These are phyloP conservation scores for Scenedesmus sp. DNA, from an alignment of 163 green algal genomes.

Conservation along the genomic window DNA sequence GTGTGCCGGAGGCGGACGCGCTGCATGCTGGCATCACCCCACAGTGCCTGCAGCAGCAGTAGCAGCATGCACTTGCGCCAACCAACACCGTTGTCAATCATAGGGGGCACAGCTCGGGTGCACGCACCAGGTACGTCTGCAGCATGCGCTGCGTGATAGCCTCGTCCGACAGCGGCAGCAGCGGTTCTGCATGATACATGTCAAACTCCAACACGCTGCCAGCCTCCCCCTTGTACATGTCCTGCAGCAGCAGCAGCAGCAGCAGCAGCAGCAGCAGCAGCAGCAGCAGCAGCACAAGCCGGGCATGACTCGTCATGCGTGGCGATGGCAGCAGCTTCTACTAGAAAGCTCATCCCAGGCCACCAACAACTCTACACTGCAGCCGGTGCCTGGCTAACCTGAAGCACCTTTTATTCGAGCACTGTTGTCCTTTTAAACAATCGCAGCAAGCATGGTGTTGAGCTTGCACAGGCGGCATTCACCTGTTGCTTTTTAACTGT, in stretches of 20 bases:
- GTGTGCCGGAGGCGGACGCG: conserved; percentile 78
- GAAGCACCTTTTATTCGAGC: no score
- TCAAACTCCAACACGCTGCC: conserved; percentile 91
- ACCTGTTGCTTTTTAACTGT: no score
- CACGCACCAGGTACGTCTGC: conserved; percentile 76
- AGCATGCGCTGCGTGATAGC: conserved; percentile 79
- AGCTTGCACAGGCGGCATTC: no score
- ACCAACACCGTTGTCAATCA: conserved; percentile 59
- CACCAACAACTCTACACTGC: no score
- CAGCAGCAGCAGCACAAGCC: no score
- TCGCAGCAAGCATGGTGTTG: no score
- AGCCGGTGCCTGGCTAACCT: no score
- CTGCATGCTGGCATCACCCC: conserved; percentile 80
- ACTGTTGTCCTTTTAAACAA: no score
- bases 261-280: neutral
- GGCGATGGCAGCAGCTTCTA: no score
- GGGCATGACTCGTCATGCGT: no score
- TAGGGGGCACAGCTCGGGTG: no score
- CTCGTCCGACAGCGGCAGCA: conserved; percentile 86
- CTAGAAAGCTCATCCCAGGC: no score
- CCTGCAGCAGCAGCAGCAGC: conserved; percentile 66
- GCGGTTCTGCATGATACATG: conserved; percentile 85
- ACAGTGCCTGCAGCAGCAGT: conserved; percentile 27
- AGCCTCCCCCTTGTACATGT: conserved; percentile 81
- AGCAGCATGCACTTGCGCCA: conserved; percentile 62